A percentile compares a stretch with the other conserved stretches of the same genome.
Conservation (phyloP, 2,329 filamentous ascomycete genomes). For the Cercospora sp. region DNA sequence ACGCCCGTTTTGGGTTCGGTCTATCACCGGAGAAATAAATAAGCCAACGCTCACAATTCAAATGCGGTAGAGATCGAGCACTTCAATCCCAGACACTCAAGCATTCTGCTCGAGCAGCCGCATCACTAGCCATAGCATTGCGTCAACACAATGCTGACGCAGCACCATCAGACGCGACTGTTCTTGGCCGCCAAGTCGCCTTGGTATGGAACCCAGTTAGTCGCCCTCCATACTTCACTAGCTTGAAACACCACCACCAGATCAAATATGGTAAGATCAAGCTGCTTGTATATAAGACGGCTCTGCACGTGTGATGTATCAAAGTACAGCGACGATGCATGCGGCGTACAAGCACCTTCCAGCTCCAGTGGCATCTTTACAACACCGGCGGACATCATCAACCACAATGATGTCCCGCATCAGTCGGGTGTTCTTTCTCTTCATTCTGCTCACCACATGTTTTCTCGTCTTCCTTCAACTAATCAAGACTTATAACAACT, state of each 20-base stretch:
- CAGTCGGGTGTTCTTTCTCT: background rate
- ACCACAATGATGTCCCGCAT: background rate
- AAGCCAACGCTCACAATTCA: background rate
- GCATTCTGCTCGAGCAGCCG: conserved; percentile 11
- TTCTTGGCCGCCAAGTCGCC: conserved; percentile 11
- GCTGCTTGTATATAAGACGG: background rate
- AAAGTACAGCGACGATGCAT: background rate
- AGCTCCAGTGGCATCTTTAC: background rate
- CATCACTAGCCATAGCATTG: background rate
- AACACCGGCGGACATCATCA: background rate
- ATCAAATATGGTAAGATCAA: background rate
- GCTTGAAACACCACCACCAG: background rate
- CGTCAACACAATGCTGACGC: conserved; percentile 2
- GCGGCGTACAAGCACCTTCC: conserved; percentile 1
- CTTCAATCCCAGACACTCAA: background rate
- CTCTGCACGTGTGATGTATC: background rate
- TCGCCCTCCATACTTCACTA: background rate
- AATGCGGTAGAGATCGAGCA: background rate
- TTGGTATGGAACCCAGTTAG: conserved; percentile 1
- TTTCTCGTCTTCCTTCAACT: background rate
- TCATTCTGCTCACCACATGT: background rate
- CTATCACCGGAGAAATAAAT: background rate
- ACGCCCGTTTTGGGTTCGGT: background rate
- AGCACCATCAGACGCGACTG: background rate
- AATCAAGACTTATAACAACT: background rate